Evolutionary conservation across 768 basidiomycete species (phyloP), one percentile per base, ranked within the genome.

Genomic region (Tylopilus vinaceipallidus): DNA sequence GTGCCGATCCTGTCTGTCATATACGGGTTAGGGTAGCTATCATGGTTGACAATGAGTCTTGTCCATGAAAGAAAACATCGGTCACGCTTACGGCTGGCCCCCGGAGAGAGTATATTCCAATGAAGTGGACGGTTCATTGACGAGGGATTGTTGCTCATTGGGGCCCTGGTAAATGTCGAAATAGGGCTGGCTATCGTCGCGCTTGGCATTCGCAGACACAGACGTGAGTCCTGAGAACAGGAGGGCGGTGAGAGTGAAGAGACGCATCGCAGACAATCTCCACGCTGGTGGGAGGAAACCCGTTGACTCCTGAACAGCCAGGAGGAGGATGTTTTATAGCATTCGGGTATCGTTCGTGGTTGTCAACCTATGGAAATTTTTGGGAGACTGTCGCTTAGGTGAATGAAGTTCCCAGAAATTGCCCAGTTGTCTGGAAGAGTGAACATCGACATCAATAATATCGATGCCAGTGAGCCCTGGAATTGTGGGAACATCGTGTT

Each of bases 21-120:
- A 40, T 40, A 56, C 6, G 56, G 56, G 40, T 58, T 58, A 17
- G 47, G 50, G n/a, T 45, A 58, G 26, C 57, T 58, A 41, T 16
- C 14, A 27, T 19, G 16, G 19, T 9, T 12, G n/a, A 41, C 14
- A n/a, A 17, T 52, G 33, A 55, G 27, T 23, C 23, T 12, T 13
- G 14, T 34, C 23, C 11, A 20, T 44, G 34, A 17, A 26, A 32
- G 16, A 37, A 19, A 10, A 26, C 9, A 4, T 12, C 8, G 13
- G 16, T 19, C 12, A 17, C 23, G 37, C 54, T 50, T 26, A 56
- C 57, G 50, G 24, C 23, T 56, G 42, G 22, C 57, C 57, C 3
- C 41, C 56, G 14, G 54, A 55, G 8, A 58, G 50, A 39, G 56
- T 58, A 23, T 52, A 58, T 24, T 52, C 47, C 5, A 58, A 41